Evolutionary conservation across 1,139 yeast species (phyloP).

Genomic region (Entelexis sorbosivorans): DNA sequence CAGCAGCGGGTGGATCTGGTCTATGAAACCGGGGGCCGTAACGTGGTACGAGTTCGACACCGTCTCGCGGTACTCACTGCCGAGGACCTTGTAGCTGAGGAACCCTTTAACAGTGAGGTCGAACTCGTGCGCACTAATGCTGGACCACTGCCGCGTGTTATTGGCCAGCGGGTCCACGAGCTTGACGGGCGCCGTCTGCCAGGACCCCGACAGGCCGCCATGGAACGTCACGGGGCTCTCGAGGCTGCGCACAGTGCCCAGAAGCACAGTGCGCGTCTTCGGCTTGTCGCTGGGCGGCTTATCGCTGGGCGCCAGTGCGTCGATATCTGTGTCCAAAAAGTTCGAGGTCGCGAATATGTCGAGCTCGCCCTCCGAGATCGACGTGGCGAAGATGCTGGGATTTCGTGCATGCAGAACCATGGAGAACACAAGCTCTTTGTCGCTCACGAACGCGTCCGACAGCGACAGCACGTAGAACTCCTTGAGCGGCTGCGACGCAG

Average conservation of each 20-base stretch:
- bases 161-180: constrained; percentile 65
- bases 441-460: constrained; percentile 64
- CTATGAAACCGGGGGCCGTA: constrained; percentile 9
- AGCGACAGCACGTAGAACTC: constrained; percentile 50
- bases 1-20: not conserved
- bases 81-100: constrained; percentile 57
- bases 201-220: constrained; percentile 58
- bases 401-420: constrained; percentile 68
- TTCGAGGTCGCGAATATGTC: constrained; percentile 83
- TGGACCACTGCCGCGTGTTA: constrained; percentile 56
- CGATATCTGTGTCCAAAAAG: constrained; percentile 28
- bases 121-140: constrained; percentile 68
- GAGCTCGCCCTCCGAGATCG: constrained; percentile 55
- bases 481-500: constrained; percentile 75
- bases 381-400: constrained; percentile 72
- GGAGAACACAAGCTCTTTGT: constrained; percentile 76
- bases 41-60: constrained; percentile 48
- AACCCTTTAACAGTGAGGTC: constrained; percentile 78
- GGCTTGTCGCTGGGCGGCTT: no score
- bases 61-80: constrained; percentile 28
- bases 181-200: constrained; percentile 40
- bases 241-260: constrained; percentile 57
- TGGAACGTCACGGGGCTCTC: constrained; percentile 66
- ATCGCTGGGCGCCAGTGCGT: constrained; percentile 18
- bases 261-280: constrained; percentile 47